Evolutionary conservation across 257 asterid species (phyloP), one percentile per base, ranked within the genome.

Genomic region (Fraxinus pennsylvanica): DNA sequence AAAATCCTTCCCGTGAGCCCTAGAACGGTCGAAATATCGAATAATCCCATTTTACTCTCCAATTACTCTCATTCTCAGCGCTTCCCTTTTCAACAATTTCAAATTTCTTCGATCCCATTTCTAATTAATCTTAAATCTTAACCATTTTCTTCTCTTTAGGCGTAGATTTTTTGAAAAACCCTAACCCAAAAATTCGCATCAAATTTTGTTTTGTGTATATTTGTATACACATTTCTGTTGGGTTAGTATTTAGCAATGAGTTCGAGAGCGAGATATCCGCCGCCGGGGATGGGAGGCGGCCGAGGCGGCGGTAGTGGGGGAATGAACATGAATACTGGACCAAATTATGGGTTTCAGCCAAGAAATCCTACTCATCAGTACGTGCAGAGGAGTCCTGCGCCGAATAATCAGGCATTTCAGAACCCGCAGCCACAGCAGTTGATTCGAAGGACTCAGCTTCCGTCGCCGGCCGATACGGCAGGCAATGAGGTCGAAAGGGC

Each of bases 221-320:
- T 1, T 41, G 10, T 41, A 41, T 0, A 10, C 15, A 41, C 13
- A 41, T 73, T 71, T 67, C 33, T 43, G 39, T 72, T 79, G 74
- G 78, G 22, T 77, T 77, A 75, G 83, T 70, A 73, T 61, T 77
- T 35, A 38, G 81, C 6, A 82, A 93, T 93, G 97, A 81, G 85
- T 87, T 87, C 88, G 71, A 81, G 97, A 79, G 84, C 93, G 68
- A 88, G 97, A 72, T 93, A 89, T 80, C 98, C 96, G 50, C 92
- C 95, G 77, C 98, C 97, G 75, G 98, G 97, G 57, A 88, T 90
- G 85, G 91, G 90, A 75, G 94, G 91, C 8, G 94, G 85, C 69
- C 67, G 15, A 74, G 83, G 50, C 15, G 50, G 50, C 50, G 50
- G 50, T 41, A 10, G 91, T 54, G 89, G 95, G 21, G 87, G 88